A percentile compares a stretch with the other conserved stretches of the same genome.
Conservation (phyloP, 768 basidiomycete species). For the Cubamyces lactineus region DNA sequence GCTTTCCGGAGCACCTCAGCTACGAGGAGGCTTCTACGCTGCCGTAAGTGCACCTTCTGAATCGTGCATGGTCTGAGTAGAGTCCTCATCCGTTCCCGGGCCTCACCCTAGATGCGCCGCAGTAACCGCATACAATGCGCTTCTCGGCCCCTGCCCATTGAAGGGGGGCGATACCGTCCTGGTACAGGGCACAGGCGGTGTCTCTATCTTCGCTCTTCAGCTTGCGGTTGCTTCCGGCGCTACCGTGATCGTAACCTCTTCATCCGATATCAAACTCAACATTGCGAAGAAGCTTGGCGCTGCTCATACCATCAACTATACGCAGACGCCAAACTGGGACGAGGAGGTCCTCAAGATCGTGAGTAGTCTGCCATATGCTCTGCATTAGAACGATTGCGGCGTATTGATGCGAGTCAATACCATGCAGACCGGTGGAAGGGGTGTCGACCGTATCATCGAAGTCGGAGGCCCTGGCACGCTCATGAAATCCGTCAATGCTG, state of each 20-base stretch:
- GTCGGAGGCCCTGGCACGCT: slow-evolving; percentile 61
- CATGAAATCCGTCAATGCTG: slow-evolving; percentile 43
- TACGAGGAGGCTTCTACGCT: slow-evolving; percentile 69
- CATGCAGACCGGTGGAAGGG: slow-evolving; percentile 36
- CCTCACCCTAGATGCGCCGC: slow-evolving; percentile 54
- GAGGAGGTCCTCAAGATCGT: slow-evolving; percentile 51
- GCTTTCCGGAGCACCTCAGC: slow-evolving; percentile 57
- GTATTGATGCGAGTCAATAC: too few relatives aligned
- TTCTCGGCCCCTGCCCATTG: slow-evolving; percentile 52
- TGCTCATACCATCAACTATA: slow-evolving; percentile 65
- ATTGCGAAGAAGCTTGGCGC: slow-evolving; percentile 56
- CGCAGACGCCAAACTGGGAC: slow-evolving; percentile 59
- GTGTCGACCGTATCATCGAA: slow-evolving; percentile 46
- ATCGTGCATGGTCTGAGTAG: too few relatives aligned
- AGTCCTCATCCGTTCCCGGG: too few relatives aligned
- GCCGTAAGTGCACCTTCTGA: slow-evolving; percentile 42
- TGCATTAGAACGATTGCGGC: too few relatives aligned
- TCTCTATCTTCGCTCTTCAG: slow-evolving; percentile 61
- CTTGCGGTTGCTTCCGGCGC: slow-evolving; percentile 66
- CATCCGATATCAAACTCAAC: slow-evolving; percentile 64
- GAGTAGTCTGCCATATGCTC: slow-evolving; percentile 17
- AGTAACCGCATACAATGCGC: slow-evolving; percentile 65
- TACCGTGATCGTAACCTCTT: slow-evolving; percentile 67
- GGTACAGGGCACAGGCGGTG: slow-evolving; percentile 59
- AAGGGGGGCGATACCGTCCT: slow-evolving; percentile 64